Percentiles rank a stretch among this genome's conserved stretches.
Evolutionary conservation across 2,329 filamentous ascomycete species (phyloP).

Genomic region (Colletotrichum eremochloae): DNA sequence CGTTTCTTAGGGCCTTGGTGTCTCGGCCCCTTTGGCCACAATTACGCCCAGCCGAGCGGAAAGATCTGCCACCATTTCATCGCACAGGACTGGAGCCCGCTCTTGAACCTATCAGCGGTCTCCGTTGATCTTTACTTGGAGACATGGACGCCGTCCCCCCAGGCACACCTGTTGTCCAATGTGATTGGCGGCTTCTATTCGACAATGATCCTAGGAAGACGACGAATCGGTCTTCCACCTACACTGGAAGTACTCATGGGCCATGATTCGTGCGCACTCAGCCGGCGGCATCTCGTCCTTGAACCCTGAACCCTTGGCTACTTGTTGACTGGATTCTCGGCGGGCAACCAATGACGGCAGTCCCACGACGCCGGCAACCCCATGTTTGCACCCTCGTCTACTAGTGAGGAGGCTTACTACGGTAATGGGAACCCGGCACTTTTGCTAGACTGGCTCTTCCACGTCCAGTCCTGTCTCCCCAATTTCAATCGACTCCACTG

Average conservation of each 20-base stretch:
- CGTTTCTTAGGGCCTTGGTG: slow-evolving; percentile 19
- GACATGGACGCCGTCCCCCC: not conserved
- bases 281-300: slow-evolving; percentile 9
- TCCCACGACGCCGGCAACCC: slow-evolving; percentile 1
- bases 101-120: slow-evolving; percentile 34
- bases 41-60: slow-evolving; percentile 21
- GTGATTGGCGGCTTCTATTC: not conserved
- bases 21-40: slow-evolving; percentile 32
- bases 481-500: slow-evolving; percentile 36
- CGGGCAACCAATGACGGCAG: slow-evolving; percentile 9
- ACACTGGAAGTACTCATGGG: not conserved
- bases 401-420: not conserved
- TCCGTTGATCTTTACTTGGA: not conserved
- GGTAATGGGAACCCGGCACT: slow-evolving; percentile 7
- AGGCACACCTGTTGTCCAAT: not conserved
- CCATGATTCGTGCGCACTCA: slow-evolving; percentile 37
- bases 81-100: slow-evolving; percentile 16
- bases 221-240: not conserved
- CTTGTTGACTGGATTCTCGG: slow-evolving; percentile 14
- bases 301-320: not conserved
- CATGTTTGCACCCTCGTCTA: not conserved
- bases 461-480: slow-evolving; percentile 31
- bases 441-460: slow-evolving; percentile 25
- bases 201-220: not conserved
- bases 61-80: slow-evolving; percentile 33